Percentiles rank a stretch among this genome's conserved stretches.
These are phyloP conservation scores for Solanum hybrid DNA, from an alignment of 305 asterid species.

Conservation along the genomic window DNA sequence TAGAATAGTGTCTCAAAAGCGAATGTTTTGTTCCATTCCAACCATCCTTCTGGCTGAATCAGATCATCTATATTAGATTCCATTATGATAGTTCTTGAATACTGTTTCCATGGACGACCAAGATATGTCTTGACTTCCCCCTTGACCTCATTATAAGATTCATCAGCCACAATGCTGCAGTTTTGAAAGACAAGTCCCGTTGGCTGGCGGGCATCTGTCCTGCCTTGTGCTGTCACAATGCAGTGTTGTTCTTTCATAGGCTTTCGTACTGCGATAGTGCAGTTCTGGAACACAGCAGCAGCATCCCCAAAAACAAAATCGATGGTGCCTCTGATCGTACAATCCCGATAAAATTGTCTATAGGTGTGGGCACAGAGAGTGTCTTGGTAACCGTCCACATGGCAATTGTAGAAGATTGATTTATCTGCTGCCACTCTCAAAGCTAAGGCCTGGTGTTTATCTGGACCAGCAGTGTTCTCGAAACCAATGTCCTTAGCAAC, in stretches of 20 bases:
- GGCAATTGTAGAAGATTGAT: conserved; percentile 56
- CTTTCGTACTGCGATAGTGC: conserved; percentile 50
- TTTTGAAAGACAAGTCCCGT: conserved; percentile 61
- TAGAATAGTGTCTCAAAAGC: conserved; percentile 51
- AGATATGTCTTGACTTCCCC: conserved; percentile 38
- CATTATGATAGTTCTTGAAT: conserved; percentile 59
- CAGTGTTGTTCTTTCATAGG: conserved; percentile 43
- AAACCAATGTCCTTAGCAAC: conserved; percentile 60
- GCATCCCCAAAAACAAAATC: conserved; percentile 69
- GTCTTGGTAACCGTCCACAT: conserved; percentile 70
- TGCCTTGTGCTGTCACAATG: conserved; percentile 73
- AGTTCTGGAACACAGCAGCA: conserved; percentile 59
- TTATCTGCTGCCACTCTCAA: conserved; percentile 58
- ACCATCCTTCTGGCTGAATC: conserved; percentile 64
- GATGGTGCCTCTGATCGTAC: conserved; percentile 65
- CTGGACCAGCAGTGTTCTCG: conserved; percentile 59
- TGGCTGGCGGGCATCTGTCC: conserved; percentile 53
- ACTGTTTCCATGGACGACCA: conserved; percentile 82
- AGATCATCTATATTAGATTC: conserved; percentile 57
- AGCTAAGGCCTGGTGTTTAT: conserved; percentile 80
- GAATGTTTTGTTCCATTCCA: conserved; percentile 45
- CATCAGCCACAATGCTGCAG: conserved; percentile 52
- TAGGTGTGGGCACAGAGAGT: conserved; percentile 64
- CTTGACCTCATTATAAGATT: conserved; percentile 23
- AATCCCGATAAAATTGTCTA: conserved; percentile 66